Base-by-base conservation (phyloP, 2,329 filamentous ascomycete species). In the Myriosclerotinia scirpicola region DNA sequence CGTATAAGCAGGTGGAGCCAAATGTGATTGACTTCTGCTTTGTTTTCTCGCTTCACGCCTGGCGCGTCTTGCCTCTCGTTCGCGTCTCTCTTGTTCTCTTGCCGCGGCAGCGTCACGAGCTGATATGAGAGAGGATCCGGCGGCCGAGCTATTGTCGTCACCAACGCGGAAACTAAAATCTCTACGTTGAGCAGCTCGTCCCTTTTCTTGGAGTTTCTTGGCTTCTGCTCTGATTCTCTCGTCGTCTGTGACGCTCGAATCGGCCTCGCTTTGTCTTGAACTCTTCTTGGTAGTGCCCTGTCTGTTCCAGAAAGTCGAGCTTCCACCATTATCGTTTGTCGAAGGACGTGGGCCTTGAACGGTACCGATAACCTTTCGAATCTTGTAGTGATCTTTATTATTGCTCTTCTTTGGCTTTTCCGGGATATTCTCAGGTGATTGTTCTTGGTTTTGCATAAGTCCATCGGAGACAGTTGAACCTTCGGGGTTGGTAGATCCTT, bases 401-500 rank as follows among this genome's bases (percentile, higher is more conserved):
- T 68, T 65, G 50, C 74, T 70, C 64, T 74, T 75, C 56, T 65
- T 67, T 36, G 58, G 38, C 42, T 73, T 75, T 1, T 80, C 80
- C 0, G 84, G 84, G 68, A 81, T 86, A 76, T 73, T 81, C 65
- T 83, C 85, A 1, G 84, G 85, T 70, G 82, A 85, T 74, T 78
- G 78, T 78, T 88, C 82, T 73, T 83, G 80, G 77, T 87, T 81
- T 66, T 79, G 80, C 64, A 89, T 82, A 50, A 90, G 81, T 70
- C 90, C 84, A 69, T 87, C 84, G 61, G 74, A 70, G 42, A 71
- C 71, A 1, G 69, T 67, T 3, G 68, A 72, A 14, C 63, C 64
- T 61, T 73, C 84, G 48, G 87, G 86, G n/a, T 82, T 84, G 44
- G 87, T 87, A 15, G 82, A 85, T 54, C 91, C 91, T 75, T 96